Evolutionary conservation across 768 basidiomycete genomes (phyloP), one percentile per base, ranked within the genome.

Genomic region (Suillus brevipes): DNA sequence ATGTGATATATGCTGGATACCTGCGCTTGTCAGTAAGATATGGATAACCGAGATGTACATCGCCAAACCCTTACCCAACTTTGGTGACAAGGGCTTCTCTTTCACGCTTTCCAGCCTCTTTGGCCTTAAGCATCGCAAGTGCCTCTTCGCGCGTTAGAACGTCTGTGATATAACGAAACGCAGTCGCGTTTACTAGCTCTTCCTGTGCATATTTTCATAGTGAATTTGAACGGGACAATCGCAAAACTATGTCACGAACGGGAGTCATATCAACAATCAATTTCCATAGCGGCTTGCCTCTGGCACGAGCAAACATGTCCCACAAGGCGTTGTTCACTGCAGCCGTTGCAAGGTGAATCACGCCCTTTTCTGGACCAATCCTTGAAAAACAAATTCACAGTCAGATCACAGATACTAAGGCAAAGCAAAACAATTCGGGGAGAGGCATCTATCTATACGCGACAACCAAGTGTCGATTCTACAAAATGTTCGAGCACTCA

Each of bases 291-390:
- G 96, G 96, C 77, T 97, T 97, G 61, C 84, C 81, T 68, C 89
- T 79, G 34, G 89, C 82, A 57, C 89, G 86, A 3, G 94, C 93
- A 68, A 87, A 94, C 87, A 97, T 88, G 72, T 97, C 96, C 96
- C 96, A 98, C 2, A 97, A 72, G 0, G 95, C 96, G 68, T 97
- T 97, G 75, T 93, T 87, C 9, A 98, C 94, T 1, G 94, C 93
- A 6, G 86, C 93, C 0, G 91, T 85, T 3, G 95, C 94, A 60
- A 97, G 88, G 73, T 94, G 92, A 61, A 98, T 95, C 3, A 98
- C 94, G 60, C 96, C 96, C 77, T 97, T 97, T 75, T 97, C 95
- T 0, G 95, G 95, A 6, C 94, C 95, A 70, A 95, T 89, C 90
- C 91, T 91, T 60, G 63, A 65, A 52, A 36, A 38, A 18, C n/a